Conservation (phyloP, 2,329 filamentous ascomycete species). For the Hymenoscyphus infarciens region DNA sequence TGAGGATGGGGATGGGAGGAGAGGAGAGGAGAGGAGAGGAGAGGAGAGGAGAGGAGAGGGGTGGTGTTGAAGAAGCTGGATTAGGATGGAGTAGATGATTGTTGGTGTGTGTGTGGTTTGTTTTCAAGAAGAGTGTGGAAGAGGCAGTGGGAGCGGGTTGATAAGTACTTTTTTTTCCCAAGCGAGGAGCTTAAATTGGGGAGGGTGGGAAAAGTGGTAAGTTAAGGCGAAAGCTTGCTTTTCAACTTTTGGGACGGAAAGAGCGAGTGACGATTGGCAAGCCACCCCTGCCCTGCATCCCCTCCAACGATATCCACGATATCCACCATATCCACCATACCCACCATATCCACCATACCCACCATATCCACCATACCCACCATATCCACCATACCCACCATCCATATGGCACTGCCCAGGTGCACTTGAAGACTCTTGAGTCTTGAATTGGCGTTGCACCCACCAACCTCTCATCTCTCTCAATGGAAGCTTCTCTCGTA, state of each 20-base stretch:
- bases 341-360: neutral
- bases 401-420: too few species aligned
- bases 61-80: neutral
- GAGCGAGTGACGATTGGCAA: neutral
- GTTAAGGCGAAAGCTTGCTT: slow-evolving; percentile 1
- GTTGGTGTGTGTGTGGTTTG: neutral
- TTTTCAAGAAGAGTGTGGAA: neutral
- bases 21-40: neutral
- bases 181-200: neutral
- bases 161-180: neutral
- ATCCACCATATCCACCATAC: neutral
- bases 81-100: neutral
- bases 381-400: neutral
- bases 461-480: too few species aligned
- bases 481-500: too few species aligned
- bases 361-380: neutral
- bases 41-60: neutral
- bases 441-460: too few species aligned
- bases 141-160: neutral
- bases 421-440: too few species aligned
- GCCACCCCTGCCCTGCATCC: neutral
- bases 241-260: slow-evolving; percentile 3
- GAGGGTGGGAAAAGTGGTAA: neutral
- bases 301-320: too few species aligned
- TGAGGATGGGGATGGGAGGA: neutral